Evolutionary conservation across 2,329 filamentous ascomycete genomes (phyloP).

Genomic region (Beauveria asiatica): DNA sequence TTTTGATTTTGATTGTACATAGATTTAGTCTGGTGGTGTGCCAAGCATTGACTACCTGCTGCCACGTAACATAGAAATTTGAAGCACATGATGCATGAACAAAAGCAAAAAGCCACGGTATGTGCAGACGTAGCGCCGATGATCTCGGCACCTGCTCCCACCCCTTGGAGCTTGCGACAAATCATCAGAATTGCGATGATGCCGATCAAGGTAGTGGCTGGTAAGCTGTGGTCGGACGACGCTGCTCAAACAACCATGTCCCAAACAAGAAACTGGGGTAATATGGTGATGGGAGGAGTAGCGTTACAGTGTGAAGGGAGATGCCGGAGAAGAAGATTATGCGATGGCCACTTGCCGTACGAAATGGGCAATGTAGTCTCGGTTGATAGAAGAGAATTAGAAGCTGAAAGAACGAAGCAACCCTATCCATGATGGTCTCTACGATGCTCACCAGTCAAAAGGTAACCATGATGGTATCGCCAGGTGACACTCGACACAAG

Average conservation of each 20-base stretch:
- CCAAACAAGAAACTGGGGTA: slow-evolving; percentile 1
- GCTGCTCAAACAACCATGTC: background rate
- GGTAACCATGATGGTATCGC: background rate
- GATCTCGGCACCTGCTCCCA: slow-evolving; percentile 1
- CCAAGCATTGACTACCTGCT: slow-evolving; percentile 9
- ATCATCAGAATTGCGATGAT: background rate
- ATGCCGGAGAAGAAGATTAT: background rate
- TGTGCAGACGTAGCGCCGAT: background rate
- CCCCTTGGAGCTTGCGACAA: background rate
- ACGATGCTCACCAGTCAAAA: background rate
- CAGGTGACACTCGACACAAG: background rate
- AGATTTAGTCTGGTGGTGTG: slow-evolving; percentile 5
- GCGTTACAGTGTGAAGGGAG: background rate
- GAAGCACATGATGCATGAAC: slow-evolving; percentile 4
- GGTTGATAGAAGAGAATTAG: background rate
- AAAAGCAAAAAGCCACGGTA: background rate
- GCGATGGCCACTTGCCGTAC: background rate
- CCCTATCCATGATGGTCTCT: background rate
- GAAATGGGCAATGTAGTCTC: background rate
- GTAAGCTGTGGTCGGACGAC: background rate
- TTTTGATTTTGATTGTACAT: slow-evolving; percentile 7
- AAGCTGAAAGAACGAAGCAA: background rate
- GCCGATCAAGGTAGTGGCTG: background rate
- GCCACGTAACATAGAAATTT: slow-evolving; percentile 1
- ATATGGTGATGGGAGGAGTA: background rate